A percentile compares a stretch with the other conserved stretches of the same genome.
Conservation (phyloP, 2,329 filamentous ascomycete species). For the Metarhizium anisopliae region DNA sequence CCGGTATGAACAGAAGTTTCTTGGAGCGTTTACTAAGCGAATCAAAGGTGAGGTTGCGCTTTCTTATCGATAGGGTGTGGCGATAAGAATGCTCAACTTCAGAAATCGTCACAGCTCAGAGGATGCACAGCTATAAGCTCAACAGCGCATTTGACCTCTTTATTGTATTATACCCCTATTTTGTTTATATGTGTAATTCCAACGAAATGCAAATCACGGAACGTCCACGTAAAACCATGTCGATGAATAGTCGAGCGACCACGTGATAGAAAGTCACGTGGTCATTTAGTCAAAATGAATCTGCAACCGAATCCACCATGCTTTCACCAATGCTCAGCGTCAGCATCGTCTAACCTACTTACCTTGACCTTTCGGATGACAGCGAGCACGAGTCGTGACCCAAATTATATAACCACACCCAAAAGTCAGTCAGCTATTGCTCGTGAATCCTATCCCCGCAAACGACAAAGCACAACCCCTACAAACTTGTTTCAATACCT, state of each 20-base stretch:
- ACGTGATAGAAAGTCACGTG: neutral
- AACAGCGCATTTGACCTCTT: neutral
- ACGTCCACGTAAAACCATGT: neutral
- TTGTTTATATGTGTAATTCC: neutral
- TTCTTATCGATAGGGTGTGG: conserved; percentile 21
- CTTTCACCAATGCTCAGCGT: too few species aligned
- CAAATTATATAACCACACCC: too few species aligned
- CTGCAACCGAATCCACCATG: too few species aligned
- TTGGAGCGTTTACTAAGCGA: conserved; percentile 10
- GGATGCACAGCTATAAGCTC: neutral
- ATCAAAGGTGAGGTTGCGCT: conserved; percentile 16
- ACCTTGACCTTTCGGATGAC: too few species aligned
- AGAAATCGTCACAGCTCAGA: neutral
- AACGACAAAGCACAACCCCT: too few species aligned
- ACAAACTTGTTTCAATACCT: too few species aligned
- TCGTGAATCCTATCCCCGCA: too few species aligned
- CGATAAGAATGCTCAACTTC: neutral
- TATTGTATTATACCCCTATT: neutral
- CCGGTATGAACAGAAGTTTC: conserved; percentile 9
- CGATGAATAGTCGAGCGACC: neutral
- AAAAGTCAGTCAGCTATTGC: too few species aligned
- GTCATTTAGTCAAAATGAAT: neutral
- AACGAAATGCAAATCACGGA: too few species aligned
- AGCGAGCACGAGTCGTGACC: too few species aligned
- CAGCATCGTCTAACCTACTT: too few species aligned